phyloP scores from a whole-genome alignment of 2,329 filamentous ascomycete genomes.

The Colletotrichum lentis region DNA sequence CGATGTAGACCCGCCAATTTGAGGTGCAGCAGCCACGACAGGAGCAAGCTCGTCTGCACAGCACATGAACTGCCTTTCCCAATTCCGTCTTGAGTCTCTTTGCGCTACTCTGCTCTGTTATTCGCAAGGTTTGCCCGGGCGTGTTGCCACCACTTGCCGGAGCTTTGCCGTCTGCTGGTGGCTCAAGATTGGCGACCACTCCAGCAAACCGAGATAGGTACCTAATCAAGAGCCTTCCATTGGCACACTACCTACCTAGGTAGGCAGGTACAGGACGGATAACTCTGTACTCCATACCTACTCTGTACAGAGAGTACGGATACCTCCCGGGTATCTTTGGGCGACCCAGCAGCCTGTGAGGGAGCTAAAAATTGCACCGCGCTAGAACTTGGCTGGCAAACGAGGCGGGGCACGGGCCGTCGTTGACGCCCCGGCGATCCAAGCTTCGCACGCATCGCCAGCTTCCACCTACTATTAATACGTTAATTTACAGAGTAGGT shows the following conservation, averaged over 20 bases:
- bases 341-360: not conserved
- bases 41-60: not conserved
- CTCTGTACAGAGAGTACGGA: not conserved
- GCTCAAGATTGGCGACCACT: not conserved
- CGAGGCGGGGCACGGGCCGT: conserved; percentile 30
- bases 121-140: not conserved
- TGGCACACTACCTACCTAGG: not conserved
- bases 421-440: conserved; percentile 8
- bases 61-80: not conserved
- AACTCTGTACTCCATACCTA: no score
- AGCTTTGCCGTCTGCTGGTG: not conserved
- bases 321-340: not conserved
- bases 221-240: not conserved
- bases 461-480: not conserved
- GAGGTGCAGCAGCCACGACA: not conserved
- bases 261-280: no score
- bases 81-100: not conserved
- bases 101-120: not conserved
- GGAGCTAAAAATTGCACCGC: conserved; percentile 15
- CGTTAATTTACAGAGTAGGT: no score
- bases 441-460: conserved; percentile 18
- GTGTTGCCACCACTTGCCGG: not conserved
- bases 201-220: conserved; percentile 8
- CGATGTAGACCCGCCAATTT: not conserved
- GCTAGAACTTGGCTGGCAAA: not conserved